phyloP scores from a whole-genome alignment of 257 asterid species.

The Plectranthus barbatus region DNA sequence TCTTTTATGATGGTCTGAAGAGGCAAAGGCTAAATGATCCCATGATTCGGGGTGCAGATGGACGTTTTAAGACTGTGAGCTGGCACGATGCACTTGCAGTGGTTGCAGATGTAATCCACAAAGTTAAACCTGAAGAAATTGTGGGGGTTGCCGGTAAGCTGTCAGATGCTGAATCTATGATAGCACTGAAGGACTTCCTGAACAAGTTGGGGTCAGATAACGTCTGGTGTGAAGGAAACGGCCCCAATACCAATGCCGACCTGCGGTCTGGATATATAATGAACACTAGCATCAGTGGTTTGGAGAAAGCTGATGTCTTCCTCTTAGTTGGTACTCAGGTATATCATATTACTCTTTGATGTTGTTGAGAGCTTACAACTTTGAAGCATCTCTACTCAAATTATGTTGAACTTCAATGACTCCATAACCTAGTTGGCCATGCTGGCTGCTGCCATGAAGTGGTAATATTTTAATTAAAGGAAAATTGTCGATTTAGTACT shows the following conservation, averaged over 20 bases:
- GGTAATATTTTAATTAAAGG: background rate
- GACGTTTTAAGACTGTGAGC: slow-evolving; percentile 85
- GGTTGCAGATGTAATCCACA: slow-evolving; percentile 72
- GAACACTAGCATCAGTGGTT: slow-evolving; percentile 86
- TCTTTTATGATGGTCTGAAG: slow-evolving; percentile 95
- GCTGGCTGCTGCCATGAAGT: background rate
- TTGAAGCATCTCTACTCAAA: background rate
- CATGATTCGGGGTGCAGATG: slow-evolving; percentile 94
- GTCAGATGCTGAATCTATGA: slow-evolving; percentile 98
- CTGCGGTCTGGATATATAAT: slow-evolving; percentile 90
- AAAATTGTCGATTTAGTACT: too few relatives aligned
- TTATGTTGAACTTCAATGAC: background rate
- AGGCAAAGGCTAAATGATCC: slow-evolving; percentile 98
- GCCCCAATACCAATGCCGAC: slow-evolving; percentile 75
- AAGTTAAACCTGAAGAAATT: slow-evolving; percentile 76
- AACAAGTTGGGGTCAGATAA: slow-evolving; percentile 92
- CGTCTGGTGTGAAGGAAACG: slow-evolving; percentile 93
- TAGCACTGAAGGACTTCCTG: slow-evolving; percentile 83
- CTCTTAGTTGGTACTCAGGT: slow-evolving; percentile 99
- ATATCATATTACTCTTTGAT: slow-evolving; percentile 14
- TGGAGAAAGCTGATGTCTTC: slow-evolving; percentile 92
- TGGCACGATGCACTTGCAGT: slow-evolving; percentile 93
- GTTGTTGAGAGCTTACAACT: background rate
- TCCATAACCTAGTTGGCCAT: too few relatives aligned
- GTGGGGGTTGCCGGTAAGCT: slow-evolving; percentile 95